Evolutionary conservation across 208 protist genomes (phyloP), one percentile per base, ranked within the genome.

Genomic region (Wallacemonas sp.): DNA sequence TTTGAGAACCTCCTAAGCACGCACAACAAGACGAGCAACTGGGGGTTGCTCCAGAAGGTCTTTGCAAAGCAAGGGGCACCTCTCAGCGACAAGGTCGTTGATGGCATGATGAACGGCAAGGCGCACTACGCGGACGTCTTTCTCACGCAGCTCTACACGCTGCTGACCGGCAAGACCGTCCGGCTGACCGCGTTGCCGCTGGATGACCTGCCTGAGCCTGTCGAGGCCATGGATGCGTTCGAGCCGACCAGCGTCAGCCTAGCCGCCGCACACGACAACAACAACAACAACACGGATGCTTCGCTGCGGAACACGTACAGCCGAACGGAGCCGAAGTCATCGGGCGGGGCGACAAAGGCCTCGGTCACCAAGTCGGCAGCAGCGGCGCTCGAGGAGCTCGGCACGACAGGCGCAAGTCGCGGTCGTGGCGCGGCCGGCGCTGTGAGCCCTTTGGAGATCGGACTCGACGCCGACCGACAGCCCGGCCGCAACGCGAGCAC

Each of bases 21-120:
- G 8, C 32, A 54, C 20, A 86, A 80, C 33, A 97, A 97, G 77
- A 66, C 78, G n/a, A 79, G 86, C 68, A 98, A 98, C 75, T 98
- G 96, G 94, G 67, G 67, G 5, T 50, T 90, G 25, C 59, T 97
- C 62, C 68, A 57, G 31, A 94, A 92, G 57, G 67, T 87, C 28
- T 84, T 97, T 62, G 68, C 39, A 0, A 61, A 77, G 48, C 74
- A 94, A 18, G 78, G 70, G 18, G 71, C 94, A 16, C 77, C 81
- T 8, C 66, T 98, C 12, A 83, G 73, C 4, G 77, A 91, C 8
- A 65, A 75, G 18, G 73, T 97, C 64, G 81, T 98, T 26, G 67
- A 93, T 5, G 87, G 83, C 28, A 82, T 98, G 54, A 81, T 98
- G 33, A 65, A 57, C 26, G 84, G 79, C 57, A 76, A 79, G 32